Evolutionary conservation across 148 eudicot genomes (phyloP).

Genomic region (Rhododendron mucronatum): DNA sequence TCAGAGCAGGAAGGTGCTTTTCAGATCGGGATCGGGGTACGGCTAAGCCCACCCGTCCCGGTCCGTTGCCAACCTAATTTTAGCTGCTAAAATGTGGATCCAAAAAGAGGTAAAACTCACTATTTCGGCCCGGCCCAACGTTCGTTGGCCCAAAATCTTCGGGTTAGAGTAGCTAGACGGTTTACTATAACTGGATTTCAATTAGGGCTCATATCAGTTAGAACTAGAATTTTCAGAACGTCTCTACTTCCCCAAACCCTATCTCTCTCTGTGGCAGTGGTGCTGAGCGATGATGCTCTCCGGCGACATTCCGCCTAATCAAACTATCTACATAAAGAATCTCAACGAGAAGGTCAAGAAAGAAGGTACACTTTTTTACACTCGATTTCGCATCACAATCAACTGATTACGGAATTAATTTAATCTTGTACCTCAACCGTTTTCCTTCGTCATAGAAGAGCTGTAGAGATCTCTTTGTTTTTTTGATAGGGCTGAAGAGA

Average conservation of each 20-base stretch:
- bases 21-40: no score
- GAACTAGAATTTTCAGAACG: not conserved
- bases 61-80: no score
- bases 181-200: not conserved
- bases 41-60: no score
- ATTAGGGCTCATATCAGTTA: not conserved
- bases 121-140: not conserved
- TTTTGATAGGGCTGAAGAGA: conserved; percentile 43
- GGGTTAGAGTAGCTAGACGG: not conserved
- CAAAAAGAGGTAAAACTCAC: not conserved
- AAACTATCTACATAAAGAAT: conserved; percentile 20
- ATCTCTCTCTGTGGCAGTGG: not conserved
- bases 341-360: conserved; percentile 25
- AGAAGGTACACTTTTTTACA: conserved; percentile 11
- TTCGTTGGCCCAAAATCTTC: not conserved
- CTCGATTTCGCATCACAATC: not conserved
- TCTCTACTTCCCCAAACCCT: not conserved
- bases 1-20: no score
- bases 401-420: not conserved
- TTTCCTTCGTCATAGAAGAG: conserved; percentile 35
- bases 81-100: no score
- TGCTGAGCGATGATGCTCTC: conserved; percentile 6
- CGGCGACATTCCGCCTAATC: conserved; percentile 17
- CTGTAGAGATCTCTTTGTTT: conserved; percentile 73
- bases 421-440: not conserved